These are phyloP conservation scores for Sanguinoderma infundibulare DNA, from an alignment of 1,284 basidiomycete genomes.

Conservation along the genomic window DNA sequence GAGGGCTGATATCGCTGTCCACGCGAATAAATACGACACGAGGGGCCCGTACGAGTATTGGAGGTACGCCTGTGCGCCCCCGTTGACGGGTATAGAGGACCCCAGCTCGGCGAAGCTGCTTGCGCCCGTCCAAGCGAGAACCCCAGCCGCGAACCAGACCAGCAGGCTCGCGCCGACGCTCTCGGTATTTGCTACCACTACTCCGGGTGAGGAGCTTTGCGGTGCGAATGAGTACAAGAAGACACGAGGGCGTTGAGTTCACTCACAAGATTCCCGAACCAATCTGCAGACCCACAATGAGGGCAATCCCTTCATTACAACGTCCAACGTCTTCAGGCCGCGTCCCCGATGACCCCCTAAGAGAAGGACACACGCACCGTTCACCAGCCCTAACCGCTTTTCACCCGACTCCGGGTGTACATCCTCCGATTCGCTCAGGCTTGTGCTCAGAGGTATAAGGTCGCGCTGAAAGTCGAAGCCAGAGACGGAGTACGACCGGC, in stretches of 20 bases:
- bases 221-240: not conserved
- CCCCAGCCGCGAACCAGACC: slow-evolving; percentile 81
- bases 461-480: slow-evolving; percentile 82
- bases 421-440: slow-evolving; percentile 68
- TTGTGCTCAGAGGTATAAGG: slow-evolving; percentile 76
- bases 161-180: slow-evolving; percentile 84
- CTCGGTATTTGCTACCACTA: slow-evolving; percentile 87
- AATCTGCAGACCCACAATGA: slow-evolving; percentile 87
- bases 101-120: slow-evolving; percentile 91
- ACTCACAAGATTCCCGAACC: slow-evolving; percentile 87
- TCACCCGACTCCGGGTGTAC: slow-evolving; percentile 52
- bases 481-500: slow-evolving; percentile 71
- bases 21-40: slow-evolving; percentile 85
- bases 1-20: slow-evolving; percentile 89
- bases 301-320: slow-evolving; percentile 69
- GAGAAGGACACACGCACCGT: slow-evolving; percentile 54
- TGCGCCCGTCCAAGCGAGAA: slow-evolving; percentile 93
- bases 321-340: not conserved
- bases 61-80: slow-evolving; percentile 91
- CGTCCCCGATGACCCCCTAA: not conserved
- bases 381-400: slow-evolving; percentile 78
- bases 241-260: not conserved
- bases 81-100: slow-evolving; percentile 83
- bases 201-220: slow-evolving; percentile 82
- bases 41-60: slow-evolving; percentile 90